Conservation (phyloP, 2,329 filamentous ascomycete species). For the Aureobasidium sp. region DNA sequence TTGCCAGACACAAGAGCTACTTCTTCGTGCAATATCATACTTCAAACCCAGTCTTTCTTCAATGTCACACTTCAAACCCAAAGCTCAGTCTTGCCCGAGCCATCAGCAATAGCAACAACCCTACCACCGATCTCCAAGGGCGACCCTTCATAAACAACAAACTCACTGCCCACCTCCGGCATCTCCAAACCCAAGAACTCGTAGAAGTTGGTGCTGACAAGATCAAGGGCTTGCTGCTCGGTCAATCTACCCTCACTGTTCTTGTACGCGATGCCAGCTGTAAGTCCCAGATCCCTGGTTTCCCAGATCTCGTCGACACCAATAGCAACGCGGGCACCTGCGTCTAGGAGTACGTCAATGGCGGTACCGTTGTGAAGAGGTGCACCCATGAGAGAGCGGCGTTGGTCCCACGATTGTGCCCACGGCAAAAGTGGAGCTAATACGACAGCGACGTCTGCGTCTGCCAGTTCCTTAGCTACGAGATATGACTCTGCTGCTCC, state of each 20-base stretch:
- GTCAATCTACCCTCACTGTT: constrained; percentile 49
- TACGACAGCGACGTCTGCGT: constrained; percentile 50
- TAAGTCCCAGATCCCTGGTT: constrained; percentile 50
- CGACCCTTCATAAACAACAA: constrained; percentile 55
- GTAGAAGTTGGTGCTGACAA: constrained; percentile 51
- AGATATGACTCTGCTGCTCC: constrained; percentile 57
- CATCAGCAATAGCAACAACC: constrained; percentile 46
- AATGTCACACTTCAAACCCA: constrained; percentile 14
- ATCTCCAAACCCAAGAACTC: constrained; percentile 45
- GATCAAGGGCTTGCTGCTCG: constrained; percentile 46
- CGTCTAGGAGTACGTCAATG: constrained; percentile 48
- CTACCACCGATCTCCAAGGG: constrained; percentile 52
- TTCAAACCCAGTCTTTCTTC: background rate
- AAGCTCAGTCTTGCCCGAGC: constrained; percentile 23
- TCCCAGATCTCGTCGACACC: constrained; percentile 56
- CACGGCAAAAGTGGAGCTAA: constrained; percentile 52
- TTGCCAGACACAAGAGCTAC: no score
- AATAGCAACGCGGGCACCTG: constrained; percentile 51
- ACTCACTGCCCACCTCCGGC: constrained; percentile 33
- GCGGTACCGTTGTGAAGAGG: constrained; percentile 58
- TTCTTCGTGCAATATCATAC: no score
- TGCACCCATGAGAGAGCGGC: constrained; percentile 53
- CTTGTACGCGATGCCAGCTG: constrained; percentile 51
- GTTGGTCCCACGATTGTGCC: constrained; percentile 50
- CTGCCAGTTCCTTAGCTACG: constrained; percentile 49